phyloP scores from a whole-genome alignment of 305 asterid genomes.

The Fraxinus baroniana region DNA sequence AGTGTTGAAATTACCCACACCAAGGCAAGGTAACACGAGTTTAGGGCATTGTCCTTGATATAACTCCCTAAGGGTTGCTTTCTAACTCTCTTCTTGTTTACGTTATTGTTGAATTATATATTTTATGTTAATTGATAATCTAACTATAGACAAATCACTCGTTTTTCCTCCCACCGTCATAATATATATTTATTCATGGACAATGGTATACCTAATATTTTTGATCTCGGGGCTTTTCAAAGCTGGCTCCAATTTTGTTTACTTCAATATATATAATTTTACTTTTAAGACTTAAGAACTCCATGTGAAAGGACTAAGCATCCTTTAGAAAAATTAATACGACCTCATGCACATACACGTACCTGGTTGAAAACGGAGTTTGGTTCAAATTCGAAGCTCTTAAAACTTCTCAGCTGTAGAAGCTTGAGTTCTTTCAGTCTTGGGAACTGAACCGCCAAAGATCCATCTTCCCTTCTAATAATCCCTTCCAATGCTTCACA shows the following conservation, averaged over 20 bases:
- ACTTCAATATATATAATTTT: too few relatives aligned
- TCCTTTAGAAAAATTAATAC: background rate
- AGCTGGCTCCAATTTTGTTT: background rate
- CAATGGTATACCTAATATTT: background rate
- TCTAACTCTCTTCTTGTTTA: too few relatives aligned
- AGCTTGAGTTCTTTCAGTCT: background rate
- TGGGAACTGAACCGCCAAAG: background rate
- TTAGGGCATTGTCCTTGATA: too few relatives aligned
- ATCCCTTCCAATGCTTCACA: conserved; percentile 2
- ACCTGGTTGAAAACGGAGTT: background rate
- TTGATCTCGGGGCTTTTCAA: background rate
- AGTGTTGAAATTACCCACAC: too few relatives aligned
- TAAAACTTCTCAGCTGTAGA: background rate
- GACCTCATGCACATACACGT: background rate
- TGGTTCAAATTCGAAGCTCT: background rate
- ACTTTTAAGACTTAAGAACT: background rate
- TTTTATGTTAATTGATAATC: too few relatives aligned
- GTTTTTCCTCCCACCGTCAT: background rate
- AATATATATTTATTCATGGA: background rate
- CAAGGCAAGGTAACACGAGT: too few relatives aligned
- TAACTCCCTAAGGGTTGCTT: too few relatives aligned
- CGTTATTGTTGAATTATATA: too few relatives aligned
- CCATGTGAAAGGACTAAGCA: background rate
- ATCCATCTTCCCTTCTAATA: background rate
- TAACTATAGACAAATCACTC: too few relatives aligned